Conservation (phyloP, 768 basidiomycete species). For the Boletus sp. region DNA sequence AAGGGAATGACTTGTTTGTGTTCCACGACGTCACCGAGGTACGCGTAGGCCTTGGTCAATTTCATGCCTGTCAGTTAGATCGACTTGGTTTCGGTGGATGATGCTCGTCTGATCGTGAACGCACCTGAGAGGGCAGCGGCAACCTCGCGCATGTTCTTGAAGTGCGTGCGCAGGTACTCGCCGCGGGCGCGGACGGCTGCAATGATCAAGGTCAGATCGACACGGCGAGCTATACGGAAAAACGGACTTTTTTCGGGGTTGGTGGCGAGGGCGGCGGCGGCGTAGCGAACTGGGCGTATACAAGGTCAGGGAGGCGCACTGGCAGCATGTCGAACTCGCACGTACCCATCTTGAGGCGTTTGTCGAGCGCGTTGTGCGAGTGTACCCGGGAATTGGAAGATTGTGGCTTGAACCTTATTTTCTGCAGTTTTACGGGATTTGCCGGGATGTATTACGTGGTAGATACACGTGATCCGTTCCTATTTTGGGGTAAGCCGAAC, state of each 20-base stretch:
- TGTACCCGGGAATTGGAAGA: conserved; percentile 51
- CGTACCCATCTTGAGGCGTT: conserved; percentile 65
- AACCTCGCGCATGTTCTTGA: conserved; percentile 99
- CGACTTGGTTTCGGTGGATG: conserved; percentile 1
- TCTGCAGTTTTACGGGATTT: conserved; percentile 28
- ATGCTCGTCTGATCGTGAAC: conserved; percentile 19
- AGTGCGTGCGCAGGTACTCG: conserved; percentile 98
- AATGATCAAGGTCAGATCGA: conserved; percentile 16
- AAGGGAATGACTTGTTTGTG: conserved; percentile 98
- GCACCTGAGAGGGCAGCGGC: conserved; percentile 89
- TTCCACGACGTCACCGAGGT: conserved; percentile 91
- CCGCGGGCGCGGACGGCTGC: conserved; percentile 89
- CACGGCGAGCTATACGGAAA: neutral
- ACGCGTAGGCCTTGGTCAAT: conserved; percentile 91
- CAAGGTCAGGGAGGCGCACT: conserved; percentile 19
- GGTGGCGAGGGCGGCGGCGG: conserved; percentile 77
- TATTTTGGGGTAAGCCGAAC: neutral
- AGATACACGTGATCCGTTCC: neutral
- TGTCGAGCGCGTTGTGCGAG: conserved; percentile 40
- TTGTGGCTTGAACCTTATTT: conserved; percentile 35
- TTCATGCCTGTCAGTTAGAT: conserved; percentile 65
- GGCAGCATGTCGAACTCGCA: conserved; percentile 26
- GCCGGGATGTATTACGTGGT: conserved; percentile 4
- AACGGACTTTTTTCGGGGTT: conserved; percentile 95
- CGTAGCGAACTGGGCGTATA: conserved; percentile 77